Evolutionary conservation across 176 grass and related monocot species (phyloP), one percentile per base, ranked within the genome.

Genomic region (Calamus simplicifolius): DNA sequence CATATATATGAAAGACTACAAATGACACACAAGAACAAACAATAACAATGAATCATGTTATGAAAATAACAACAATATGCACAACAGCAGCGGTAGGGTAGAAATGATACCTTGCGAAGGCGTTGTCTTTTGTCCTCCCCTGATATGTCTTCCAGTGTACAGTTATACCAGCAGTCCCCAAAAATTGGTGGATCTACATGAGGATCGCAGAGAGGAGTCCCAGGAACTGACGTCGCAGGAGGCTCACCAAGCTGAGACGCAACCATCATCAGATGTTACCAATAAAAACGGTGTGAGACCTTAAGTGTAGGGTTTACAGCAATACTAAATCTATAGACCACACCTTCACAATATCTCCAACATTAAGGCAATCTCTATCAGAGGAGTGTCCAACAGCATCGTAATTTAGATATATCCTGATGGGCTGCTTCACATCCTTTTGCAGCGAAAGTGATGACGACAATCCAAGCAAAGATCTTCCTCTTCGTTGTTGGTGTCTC

Each of bases 151-250:
- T 92, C 93, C 25, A 73, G 59, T 19, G 88, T 98, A 66, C 93
- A 98, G 58, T 98, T 98, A 67, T 98, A 98, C 81, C 84, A 98
- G 72, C 93, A 98, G 75, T 98, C 93, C 60, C 84, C 93, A 62
- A 92, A 69, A 69, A 89, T 69, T 52, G 93, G 84, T 52, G 84
- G 84, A 61, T 89, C 84, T 6, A 75, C 84, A 26, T 98, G 87
- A 73, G 93, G 84, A 71, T 85, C 79, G 64, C 84, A 98, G 48
- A 89, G 25, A 52, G 93, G 83, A 52, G 68, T 76, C 73, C 81
- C 88, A 30, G 75, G 67, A 18, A 49, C 31, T 13, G 76, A 83
- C 27, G 75, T 73, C 35, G 81, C 72, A 49, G 87, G 76, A 27
- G 88, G 93, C 64, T 98, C 93, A 0, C 93, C 93, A 57, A 98